Evolutionary conservation across 116 monocot species (phyloP), one percentile per base, ranked within the genome.

Genomic region (Posidonia oceanica): DNA sequence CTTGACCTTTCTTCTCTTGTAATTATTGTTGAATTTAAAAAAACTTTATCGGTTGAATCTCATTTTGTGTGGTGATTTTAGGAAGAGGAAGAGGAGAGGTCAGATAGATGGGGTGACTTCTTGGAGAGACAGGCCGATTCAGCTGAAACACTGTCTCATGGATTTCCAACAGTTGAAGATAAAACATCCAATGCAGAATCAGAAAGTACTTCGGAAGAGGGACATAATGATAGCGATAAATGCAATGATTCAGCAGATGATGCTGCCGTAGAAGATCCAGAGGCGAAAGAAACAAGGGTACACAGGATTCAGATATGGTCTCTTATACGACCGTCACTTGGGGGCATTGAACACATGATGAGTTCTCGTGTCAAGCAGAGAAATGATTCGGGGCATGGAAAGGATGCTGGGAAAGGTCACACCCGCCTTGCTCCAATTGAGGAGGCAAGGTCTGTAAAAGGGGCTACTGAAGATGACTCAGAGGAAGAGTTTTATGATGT

Each of bases 51-150:
- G 48, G 48, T 48, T 48, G 48, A 48, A 48, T 48, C 6, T 48
- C 12, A 48, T 48, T 48, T 12, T 12, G 12, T 53, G 29, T 68
- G 52, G 52, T 36, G 15, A 48, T 59, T 76, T 48, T 70, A 97
- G 97, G 97, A 92, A 72, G 97, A 97, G 74, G 97, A 97, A 59
- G 97, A 89, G 77, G 89, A 97, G 83, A 80, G 97, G 76, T 87
- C 89, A 42, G 75, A 87, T 53, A 72, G 87, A 54, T 94, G 94
- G 94, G 81, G 79, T 23, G 66, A 76, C 68, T 89, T 94, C 71
- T 72, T 94, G 66, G 83, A 85, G 52, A 77, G 83, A 67, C 83
- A 83, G 41, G 75, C 69, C 3, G 75, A 83, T 36, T 64, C 76
- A 4, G 54, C 55, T 10, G 66, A 72, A 59, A 22, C 59, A 40